Evolutionary conservation across 352 stramenopile genomes (phyloP), one percentile per base, ranked within the genome.

Genomic region (Globisporangium lucens): DNA sequence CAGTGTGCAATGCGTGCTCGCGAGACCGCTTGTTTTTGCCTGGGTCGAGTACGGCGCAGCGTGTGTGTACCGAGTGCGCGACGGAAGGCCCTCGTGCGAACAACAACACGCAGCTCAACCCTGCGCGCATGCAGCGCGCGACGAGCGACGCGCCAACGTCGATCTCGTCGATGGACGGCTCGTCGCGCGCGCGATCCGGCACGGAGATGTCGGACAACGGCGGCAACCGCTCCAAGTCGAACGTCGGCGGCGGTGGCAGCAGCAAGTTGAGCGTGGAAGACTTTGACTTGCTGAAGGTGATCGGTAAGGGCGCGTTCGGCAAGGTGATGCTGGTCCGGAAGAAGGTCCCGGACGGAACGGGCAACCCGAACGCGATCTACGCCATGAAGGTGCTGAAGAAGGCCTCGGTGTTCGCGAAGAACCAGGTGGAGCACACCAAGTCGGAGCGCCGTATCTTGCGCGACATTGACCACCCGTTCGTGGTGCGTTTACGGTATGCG

Each of bases 251-350:
- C 17, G 67, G 68, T 1, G 67, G 71, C 35, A 29, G 61, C 15
- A 91, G 89, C 68, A 94, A 94, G 69, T 75, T 95, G 27, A 89
- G 81, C 59, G 88, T 98, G 20, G 91, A 98, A 47, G 95, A 98
- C 75, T 98, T 98, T 69, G 89, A 98, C 64, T 70, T 98, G 68
- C 80, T 98, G 9, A 98, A 98, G 74, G 93, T 98, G 22, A 96
- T 99, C 59, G 96, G 96, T 30, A 98, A 98, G 70, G 95, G 95
- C 33, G 90, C 91, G 8, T 99, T 98, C 70, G 95, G 95, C 46
- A 99, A 99, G 76, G 95, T 99, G 3, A 97, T 98, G 86, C 78
- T 98, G 22, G 95, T 98, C 33, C 84, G 94, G 56, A 97, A 97
- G 71, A 98, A 98, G 69, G 78, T 87, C 22, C 78, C 95, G 13